Conservation (phyloP, 163 green algal species). For the Chlamydomonas reinhardtii region DNA sequence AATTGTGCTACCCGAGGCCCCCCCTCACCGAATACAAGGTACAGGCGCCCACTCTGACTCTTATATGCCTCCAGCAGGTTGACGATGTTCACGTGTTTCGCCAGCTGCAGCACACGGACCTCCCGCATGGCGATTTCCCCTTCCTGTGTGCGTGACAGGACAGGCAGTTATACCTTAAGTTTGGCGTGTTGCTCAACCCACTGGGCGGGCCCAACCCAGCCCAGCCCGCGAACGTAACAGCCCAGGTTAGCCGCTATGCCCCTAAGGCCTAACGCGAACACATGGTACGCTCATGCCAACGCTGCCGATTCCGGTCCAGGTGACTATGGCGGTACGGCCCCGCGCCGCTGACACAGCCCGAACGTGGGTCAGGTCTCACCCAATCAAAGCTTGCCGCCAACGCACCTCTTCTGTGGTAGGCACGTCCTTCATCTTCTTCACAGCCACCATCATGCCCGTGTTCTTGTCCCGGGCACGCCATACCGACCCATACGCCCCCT, state of each 20-base stretch:
- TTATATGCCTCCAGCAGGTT: slow-evolving; percentile 52
- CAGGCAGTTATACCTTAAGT: not conserved
- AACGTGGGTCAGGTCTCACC: too few relatives aligned
- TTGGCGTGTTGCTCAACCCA: too few relatives aligned
- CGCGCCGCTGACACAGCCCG: too few relatives aligned
- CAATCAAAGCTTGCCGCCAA: too few relatives aligned
- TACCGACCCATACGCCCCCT: slow-evolving; percentile 39
- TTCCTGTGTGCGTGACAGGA: slow-evolving; percentile 33
- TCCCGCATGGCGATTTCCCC: slow-evolving; percentile 53
- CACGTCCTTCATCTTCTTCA: slow-evolving; percentile 54
- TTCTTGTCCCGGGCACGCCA: slow-evolving; percentile 38
- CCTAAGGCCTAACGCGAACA: too few relatives aligned
- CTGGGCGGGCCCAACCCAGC: too few relatives aligned
- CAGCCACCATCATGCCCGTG: slow-evolving; percentile 22
- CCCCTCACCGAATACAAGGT: slow-evolving; percentile 43
- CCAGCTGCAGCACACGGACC: slow-evolving; percentile 47
- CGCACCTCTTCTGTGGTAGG: slow-evolving; percentile 28
- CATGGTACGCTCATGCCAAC: too few relatives aligned
- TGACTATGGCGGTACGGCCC: too few relatives aligned
- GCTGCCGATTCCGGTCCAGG: too few relatives aligned
- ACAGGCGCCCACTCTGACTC: slow-evolving; percentile 43
- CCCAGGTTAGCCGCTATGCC: too few relatives aligned
- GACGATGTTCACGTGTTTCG: slow-evolving; percentile 44
- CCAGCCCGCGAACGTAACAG: too few relatives aligned
- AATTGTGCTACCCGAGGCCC: too few relatives aligned